A percentile compares a stretch with the other conserved stretches of the same genome.
Evolutionary conservation across 805 yeast species (phyloP).

Genomic region (Cyberlindnera veronae): DNA sequence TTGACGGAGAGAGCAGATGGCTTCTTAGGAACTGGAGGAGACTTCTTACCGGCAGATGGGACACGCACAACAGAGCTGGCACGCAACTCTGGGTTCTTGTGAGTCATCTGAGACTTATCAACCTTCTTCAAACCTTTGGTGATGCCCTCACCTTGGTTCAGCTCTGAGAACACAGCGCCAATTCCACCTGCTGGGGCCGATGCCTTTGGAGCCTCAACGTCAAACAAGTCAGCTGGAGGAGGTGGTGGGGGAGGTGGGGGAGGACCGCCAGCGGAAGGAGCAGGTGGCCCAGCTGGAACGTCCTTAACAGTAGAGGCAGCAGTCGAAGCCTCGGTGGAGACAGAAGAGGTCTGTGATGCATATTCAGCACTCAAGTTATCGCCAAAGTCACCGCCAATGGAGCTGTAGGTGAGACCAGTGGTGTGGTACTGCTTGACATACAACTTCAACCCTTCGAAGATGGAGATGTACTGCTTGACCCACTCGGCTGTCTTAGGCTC

Average conservation of each 20-base stretch:
- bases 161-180: constrained; percentile 87
- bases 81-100: constrained; percentile 83
- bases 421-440: constrained; percentile 77
- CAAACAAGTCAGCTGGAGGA: constrained; percentile 73
- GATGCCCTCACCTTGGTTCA: constrained; percentile 80
- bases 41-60: constrained; percentile 36
- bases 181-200: constrained; percentile 48
- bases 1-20: constrained; percentile 56
- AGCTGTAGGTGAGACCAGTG: constrained; percentile 82
- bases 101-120: constrained; percentile 91
- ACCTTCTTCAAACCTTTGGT: constrained; percentile 88
- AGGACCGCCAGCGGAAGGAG: constrained; percentile 79
- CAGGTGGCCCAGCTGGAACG: constrained; percentile 81
- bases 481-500: constrained; percentile 72
- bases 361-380: constrained; percentile 40
- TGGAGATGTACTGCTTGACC: constrained; percentile 63
- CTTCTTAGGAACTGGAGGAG: constrained; percentile 76
- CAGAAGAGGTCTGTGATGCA: constrained; percentile 30
- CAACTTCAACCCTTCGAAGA: constrained; percentile 66
- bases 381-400: constrained; percentile 54
- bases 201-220: constrained; percentile 27
- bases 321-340: constrained; percentile 27
- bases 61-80: constrained; percentile 44
- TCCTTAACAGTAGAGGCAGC: constrained; percentile 36
- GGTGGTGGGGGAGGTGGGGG: constrained; percentile 99